Conservation (phyloP, 75 land plant genomes). For the Azolla pinnata region DNA sequence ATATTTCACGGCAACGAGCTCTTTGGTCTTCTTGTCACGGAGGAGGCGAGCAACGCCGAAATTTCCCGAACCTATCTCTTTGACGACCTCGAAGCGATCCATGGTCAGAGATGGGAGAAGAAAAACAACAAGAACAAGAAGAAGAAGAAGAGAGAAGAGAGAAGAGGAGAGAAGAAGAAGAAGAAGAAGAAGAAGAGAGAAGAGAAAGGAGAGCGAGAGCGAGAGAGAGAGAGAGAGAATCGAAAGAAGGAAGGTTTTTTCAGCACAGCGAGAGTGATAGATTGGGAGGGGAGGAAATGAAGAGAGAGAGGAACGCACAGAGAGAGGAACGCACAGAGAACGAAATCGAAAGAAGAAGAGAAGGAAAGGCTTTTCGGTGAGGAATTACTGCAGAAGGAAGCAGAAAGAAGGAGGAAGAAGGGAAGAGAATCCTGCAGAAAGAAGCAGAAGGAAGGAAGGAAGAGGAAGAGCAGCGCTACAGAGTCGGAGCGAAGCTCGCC, state of each 20-base stretch:
- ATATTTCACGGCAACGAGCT: no score
- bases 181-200: not conserved
- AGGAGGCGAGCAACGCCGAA: no score
- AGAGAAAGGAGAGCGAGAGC: not conserved
- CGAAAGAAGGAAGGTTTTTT: not conserved
- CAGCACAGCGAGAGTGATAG: not conserved
- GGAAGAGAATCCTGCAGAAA: not conserved
- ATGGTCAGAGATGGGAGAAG: not conserved
- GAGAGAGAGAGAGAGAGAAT: not conserved
- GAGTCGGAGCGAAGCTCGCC: no score
- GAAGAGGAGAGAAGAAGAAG: not conserved
- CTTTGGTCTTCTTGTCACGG: no score
- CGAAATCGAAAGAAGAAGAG: not conserved
- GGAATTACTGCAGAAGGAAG: no score
- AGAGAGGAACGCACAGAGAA: not conserved
- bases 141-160: not conserved
- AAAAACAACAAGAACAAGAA: not conserved
- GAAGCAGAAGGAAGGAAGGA: not conserved
- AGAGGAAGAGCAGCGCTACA: no score
- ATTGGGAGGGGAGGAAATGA: not conserved
- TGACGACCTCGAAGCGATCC: not conserved
- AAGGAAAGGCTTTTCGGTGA: not conserved
- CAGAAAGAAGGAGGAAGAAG: not conserved
- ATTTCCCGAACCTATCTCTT: not conserved
- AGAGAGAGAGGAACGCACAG: not conserved